A percentile compares a stretch with the other conserved stretches of the same genome.
Conservation (phyloP, 305 asterid genomes). For the Fraxinus latifolia region DNA sequence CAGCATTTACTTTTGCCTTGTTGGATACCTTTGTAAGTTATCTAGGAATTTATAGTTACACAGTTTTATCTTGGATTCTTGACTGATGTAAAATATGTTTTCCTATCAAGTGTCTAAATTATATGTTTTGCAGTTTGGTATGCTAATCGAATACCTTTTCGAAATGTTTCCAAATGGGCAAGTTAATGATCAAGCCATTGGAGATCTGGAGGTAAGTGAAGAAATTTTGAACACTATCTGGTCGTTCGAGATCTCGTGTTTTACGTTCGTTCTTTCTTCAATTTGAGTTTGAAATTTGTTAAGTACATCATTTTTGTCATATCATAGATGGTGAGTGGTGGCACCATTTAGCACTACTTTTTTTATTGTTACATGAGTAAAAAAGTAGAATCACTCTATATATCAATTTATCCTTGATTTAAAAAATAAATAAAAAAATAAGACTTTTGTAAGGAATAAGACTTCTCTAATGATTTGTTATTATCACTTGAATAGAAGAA, state of each 20-base stretch:
- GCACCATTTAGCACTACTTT: neutral
- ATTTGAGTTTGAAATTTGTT: slow-evolving; percentile 21
- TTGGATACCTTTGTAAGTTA: neutral
- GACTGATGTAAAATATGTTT: neutral
- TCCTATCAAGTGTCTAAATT: slow-evolving; percentile 10
- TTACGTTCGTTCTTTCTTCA: neutral
- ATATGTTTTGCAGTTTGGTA: slow-evolving; percentile 68
- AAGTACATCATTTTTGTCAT: neutral
- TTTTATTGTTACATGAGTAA: neutral
- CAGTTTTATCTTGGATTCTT: neutral
- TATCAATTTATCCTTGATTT: neutral
- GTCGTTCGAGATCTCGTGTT: slow-evolving; percentile 4
- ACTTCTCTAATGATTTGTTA: neutral
- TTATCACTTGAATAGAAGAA: neutral
- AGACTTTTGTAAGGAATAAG: neutral
- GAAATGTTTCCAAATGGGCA: slow-evolving; percentile 66
- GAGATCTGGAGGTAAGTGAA: slow-evolving; percentile 76
- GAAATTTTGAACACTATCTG: slow-evolving; percentile 14
- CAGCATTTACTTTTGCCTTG: neutral
- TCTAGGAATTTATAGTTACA: neutral
- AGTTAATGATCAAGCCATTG: slow-evolving; percentile 72
- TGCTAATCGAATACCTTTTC: slow-evolving; percentile 84
- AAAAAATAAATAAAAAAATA: neutral
- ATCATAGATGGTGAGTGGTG: neutral
- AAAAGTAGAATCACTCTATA: neutral